Conservation (phyloP, 768 basidiomycete genomes). For the Mycena maculata region DNA sequence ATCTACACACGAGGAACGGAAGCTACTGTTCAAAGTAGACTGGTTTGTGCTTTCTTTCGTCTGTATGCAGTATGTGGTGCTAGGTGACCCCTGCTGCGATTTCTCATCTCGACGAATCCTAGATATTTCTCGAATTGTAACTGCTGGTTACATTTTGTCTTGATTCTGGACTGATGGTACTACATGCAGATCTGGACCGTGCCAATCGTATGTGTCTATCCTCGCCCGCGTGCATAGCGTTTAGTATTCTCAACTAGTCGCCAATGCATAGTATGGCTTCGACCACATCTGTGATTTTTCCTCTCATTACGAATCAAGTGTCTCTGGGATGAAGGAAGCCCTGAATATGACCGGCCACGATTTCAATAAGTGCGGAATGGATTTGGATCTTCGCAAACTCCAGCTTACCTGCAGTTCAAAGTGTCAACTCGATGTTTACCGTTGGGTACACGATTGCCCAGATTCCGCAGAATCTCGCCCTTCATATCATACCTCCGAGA, state of each 20-base stretch:
- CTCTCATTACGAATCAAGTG: conserved; percentile 35
- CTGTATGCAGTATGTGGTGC: conserved; percentile 23
- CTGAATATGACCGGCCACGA: conserved; percentile 73
- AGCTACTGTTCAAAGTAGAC: conserved; percentile 69
- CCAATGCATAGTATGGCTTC: conserved; percentile 65
- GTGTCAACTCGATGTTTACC: conserved; percentile 78
- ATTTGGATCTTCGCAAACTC: conserved; percentile 41
- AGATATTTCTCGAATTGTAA: conserved; percentile 33
- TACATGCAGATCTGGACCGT: conserved; percentile 69
- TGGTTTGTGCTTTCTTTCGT: conserved; percentile 76
- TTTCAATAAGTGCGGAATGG: conserved; percentile 53
- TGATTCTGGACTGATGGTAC: neutral
- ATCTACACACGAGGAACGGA: conserved; percentile 56
- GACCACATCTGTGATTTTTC: neutral
- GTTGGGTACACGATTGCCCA: conserved; percentile 83
- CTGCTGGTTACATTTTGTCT: neutral
- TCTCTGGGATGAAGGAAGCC: conserved; percentile 84
- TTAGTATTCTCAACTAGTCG: conserved; percentile 40
- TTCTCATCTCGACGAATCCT: conserved; percentile 9
- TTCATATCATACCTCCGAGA: conserved; percentile 70
- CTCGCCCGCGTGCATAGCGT: neutral
- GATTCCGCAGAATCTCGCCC: conserved; percentile 75
- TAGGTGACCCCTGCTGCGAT: no score
- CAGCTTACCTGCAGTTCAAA: conserved; percentile 31
- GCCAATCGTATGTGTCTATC: conserved; percentile 54